A percentile compares a stretch with the other conserved stretches of the same genome.
These are phyloP conservation scores for Hypoxylon sp. DNA, from an alignment of 2,329 filamentous ascomycete genomes.

Conservation along the genomic window DNA sequence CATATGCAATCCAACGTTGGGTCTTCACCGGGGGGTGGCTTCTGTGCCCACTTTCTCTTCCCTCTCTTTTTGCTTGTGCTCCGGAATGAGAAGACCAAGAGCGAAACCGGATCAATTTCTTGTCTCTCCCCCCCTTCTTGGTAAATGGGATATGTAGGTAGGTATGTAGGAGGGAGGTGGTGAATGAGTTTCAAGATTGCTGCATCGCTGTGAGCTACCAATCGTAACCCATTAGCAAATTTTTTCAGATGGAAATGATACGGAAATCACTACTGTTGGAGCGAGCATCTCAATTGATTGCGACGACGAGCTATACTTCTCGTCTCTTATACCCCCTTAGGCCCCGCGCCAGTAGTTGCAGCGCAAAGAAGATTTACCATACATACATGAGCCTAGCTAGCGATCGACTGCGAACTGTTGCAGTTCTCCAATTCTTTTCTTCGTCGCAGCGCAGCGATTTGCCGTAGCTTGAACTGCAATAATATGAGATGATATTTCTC, in stretches of 20 bases:
- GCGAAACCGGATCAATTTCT: slow-evolving; percentile 24
- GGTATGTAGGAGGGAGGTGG: background rate
- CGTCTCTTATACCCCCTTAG: slow-evolving; percentile 5
- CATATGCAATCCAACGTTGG: slow-evolving; percentile 37
- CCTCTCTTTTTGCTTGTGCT: slow-evolving; percentile 7
- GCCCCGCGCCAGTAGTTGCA: slow-evolving; percentile 20
- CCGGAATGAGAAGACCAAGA: slow-evolving; percentile 14
- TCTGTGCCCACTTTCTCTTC: slow-evolving; percentile 11
- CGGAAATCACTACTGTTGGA: slow-evolving; percentile 8
- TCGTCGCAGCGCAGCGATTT: slow-evolving; percentile 9
- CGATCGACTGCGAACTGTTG: slow-evolving; percentile 22
- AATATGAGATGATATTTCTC: slow-evolving; percentile 31
- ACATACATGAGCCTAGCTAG: slow-evolving; percentile 26
- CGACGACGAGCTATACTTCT: slow-evolving; percentile 15
- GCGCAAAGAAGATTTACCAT: slow-evolving; percentile 14
- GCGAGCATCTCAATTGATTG: slow-evolving; percentile 19
- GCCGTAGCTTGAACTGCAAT: slow-evolving; percentile 23
- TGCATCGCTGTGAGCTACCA: slow-evolving; percentile 16
- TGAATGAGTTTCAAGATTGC: slow-evolving; percentile 18
- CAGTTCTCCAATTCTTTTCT: slow-evolving; percentile 14
- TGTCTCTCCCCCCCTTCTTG: slow-evolving; percentile 2
- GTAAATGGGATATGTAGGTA: slow-evolving; percentile 1
- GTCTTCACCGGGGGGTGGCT: slow-evolving; percentile 21
- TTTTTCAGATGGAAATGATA: too few species aligned
- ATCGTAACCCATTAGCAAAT: slow-evolving; percentile 19